Percentiles rank a stretch among this genome's conserved stretches.
These are phyloP conservation scores for Saksenaea oblongispora DNA, from an alignment of 371 early-diverging fungal species.

Conservation along the genomic window DNA sequence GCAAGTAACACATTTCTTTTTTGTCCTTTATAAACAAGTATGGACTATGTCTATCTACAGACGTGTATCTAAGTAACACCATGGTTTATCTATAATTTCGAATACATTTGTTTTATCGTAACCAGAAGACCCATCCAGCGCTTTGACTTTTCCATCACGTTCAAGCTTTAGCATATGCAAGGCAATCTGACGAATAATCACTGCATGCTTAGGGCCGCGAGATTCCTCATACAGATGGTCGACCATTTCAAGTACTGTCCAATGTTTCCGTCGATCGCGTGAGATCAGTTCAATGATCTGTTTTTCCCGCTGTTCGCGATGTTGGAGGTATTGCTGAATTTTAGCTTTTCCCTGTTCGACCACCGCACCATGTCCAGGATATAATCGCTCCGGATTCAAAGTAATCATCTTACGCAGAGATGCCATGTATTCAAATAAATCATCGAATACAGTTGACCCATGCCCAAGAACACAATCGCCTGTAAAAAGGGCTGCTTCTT, in stretches of 20 bases:
- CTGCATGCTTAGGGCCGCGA: constrained; percentile 12
- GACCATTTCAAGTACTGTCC: constrained; percentile 24
- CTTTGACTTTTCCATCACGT: constrained; percentile 13
- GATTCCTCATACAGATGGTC: background rate
- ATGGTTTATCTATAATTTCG: constrained; percentile 16
- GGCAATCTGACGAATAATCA: constrained; percentile 18
- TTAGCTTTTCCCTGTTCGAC: constrained; percentile 27
- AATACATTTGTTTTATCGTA: constrained; percentile 7
- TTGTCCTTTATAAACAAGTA: background rate
- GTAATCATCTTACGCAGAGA: constrained; percentile 53
- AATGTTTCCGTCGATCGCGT: constrained; percentile 15
- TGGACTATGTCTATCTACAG: background rate
- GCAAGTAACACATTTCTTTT: no score
- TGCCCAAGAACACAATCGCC: constrained; percentile 89
- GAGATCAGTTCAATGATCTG: constrained; percentile 30
- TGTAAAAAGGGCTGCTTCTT: constrained; percentile 76
- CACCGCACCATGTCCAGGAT: constrained; percentile 65
- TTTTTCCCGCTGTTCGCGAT: constrained; percentile 24
- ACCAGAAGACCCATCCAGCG: background rate
- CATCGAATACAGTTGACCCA: constrained; percentile 77
- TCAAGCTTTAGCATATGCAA: constrained; percentile 22
- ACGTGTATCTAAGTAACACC: constrained; percentile 4
- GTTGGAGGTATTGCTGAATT: constrained; percentile 23
- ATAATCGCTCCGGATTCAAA: constrained; percentile 18
- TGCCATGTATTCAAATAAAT: constrained; percentile 64